Evolutionary conservation across 2,329 filamentous ascomycete genomes (phyloP), one percentile per base, ranked within the genome.

Genomic region (Penicillium janthinellum): DNA sequence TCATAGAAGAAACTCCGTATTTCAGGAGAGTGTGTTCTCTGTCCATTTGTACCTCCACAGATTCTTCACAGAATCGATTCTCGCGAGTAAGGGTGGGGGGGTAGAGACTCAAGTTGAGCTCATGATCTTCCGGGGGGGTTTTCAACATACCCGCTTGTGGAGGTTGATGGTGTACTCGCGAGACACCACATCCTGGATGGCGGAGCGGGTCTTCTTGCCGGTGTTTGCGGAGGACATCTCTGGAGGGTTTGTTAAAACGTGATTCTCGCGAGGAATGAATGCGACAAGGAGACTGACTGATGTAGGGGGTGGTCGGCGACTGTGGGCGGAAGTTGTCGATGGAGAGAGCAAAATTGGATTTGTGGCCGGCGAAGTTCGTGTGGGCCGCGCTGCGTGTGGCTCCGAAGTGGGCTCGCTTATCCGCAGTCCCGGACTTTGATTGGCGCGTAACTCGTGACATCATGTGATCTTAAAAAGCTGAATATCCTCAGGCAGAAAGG

Each of bases 121-220:
- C 17, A 34, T 53, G 25, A 10, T 48, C 42, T 49, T 17, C 28
- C 14, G 14, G n/a, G 5, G 14, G 20, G 14, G 11, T 2, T 64
- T 70, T 76, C 74, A 81, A 90, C 90, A 81, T 93, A 96, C 91
- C 84, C 94, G 90, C 91, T 96, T 98, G 91, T 99, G 95, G 76
- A 99, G 86, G 88, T 99, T 94, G 86, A 99, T 98, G 83, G 95
- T 99, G 89, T 99, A 99, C 87, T 99, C 96, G 88, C 95, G 92
- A 77, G 95, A 90, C 82, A 99, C 94, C 80, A 99, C 96, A 84
- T 99, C 94, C 83, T 92, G 89, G 83, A 99, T 96, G 85, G 96
- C 96, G 83, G 92, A 96, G 80, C 93, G 91, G 73, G 81, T 75
- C 84, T 90, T 90, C 85, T 89, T 90, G 80, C 82, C 83, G 75